phyloP scores from a whole-genome alignment of 257 asterid genomes.

The Solanum medicagineum region DNA sequence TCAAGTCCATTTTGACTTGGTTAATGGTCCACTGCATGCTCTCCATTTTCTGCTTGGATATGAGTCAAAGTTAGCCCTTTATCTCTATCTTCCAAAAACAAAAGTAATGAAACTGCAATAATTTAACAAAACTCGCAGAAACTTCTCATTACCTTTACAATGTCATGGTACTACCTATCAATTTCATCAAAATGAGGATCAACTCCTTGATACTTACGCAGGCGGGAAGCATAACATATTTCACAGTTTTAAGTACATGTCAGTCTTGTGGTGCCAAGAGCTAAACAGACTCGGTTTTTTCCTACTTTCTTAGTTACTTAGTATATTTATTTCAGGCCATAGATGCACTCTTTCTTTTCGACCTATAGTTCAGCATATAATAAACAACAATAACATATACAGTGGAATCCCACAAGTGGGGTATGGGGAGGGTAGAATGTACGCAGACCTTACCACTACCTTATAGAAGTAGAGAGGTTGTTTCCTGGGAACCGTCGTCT shows the following conservation, averaged over 20 bases:
- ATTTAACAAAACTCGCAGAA: not conserved
- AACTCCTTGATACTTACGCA: constrained; percentile 94
- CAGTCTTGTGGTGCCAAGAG: not conserved
- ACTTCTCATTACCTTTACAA: constrained; percentile 53
- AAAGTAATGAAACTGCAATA: not conserved
- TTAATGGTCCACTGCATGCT: constrained; percentile 94
- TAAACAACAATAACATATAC: too few relatives aligned
- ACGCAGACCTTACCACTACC: too few relatives aligned
- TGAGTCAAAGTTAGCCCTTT: not conserved
- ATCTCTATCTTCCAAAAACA: not conserved
- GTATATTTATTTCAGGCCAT: not conserved
- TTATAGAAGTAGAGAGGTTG: too few relatives aligned
- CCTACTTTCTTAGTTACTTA: not conserved
- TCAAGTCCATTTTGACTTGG: constrained; percentile 95
- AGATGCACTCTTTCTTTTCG: not conserved
- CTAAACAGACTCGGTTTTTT: not conserved
- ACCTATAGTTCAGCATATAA: not conserved
- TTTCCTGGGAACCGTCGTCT: too few relatives aligned
- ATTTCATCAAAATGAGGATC: constrained; percentile 93
- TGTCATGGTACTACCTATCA: constrained; percentile 92
- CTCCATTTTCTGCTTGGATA: constrained; percentile 68
- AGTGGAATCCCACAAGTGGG: too few relatives aligned
- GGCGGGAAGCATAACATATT: constrained; percentile 55
- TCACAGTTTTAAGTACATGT: constrained; percentile 2
- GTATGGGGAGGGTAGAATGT: too few relatives aligned